These are phyloP conservation scores for Triglochin maritima DNA, from an alignment of 106 monocot genomes.

Conservation along the genomic window DNA sequence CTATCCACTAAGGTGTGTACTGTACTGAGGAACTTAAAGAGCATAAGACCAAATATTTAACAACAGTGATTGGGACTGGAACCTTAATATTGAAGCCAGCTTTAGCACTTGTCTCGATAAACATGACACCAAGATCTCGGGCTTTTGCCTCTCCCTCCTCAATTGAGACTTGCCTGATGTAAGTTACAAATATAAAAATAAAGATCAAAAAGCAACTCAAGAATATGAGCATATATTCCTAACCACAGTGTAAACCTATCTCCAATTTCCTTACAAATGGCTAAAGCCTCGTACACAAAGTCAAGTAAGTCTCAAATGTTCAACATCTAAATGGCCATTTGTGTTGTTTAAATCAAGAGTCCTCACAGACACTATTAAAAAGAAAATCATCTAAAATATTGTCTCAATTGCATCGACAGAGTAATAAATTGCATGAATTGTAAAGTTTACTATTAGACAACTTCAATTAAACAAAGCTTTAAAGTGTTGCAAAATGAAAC, in stretches of 20 bases:
- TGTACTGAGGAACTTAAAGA: neutral
- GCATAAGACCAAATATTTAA: neutral
- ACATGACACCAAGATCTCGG: constrained; percentile 55
- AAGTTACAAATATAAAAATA: neutral
- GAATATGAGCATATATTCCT: neutral
- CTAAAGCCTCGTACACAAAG: too few relatives aligned
- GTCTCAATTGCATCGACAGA: too few relatives aligned
- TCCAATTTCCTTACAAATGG: too few relatives aligned
- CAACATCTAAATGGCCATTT: too few relatives aligned
- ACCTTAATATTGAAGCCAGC: constrained; percentile 77
- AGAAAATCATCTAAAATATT: too few relatives aligned
- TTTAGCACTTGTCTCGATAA: constrained; percentile 71
- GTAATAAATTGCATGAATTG: too few relatives aligned
- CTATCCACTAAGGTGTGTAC: neutral
- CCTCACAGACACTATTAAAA: too few relatives aligned
- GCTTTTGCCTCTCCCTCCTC: constrained; percentile 66
- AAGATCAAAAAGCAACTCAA: neutral
- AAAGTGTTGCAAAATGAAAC: too few relatives aligned
- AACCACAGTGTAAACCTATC: neutral
- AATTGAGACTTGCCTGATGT: constrained; percentile 56
- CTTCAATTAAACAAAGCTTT: too few relatives aligned
- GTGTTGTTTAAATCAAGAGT: too few relatives aligned
- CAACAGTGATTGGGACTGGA: neutral
- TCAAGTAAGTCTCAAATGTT: too few relatives aligned
- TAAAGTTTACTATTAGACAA: too few relatives aligned